Percentiles rank a stretch among this genome's conserved stretches.
phyloP scores from a whole-genome alignment of 441 rosid genomes.

The Aleurites moluccanus region DNA sequence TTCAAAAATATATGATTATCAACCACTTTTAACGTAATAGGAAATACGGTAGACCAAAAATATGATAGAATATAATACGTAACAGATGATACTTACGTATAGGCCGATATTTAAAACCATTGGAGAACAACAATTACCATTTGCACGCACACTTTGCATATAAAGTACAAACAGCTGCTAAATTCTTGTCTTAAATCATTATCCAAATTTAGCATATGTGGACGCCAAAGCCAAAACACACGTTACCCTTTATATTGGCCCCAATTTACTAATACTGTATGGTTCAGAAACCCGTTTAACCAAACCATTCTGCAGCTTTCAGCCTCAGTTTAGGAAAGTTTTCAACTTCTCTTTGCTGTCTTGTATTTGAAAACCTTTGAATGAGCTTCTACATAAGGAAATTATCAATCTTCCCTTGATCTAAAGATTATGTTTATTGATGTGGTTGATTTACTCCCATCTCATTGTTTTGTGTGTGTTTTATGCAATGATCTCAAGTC shows the following conservation, averaged over 20 bases:
- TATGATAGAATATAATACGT: no score
- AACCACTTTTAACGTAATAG: no score
- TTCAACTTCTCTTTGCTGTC: background rate
- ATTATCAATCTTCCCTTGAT: background rate
- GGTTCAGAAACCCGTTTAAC: background rate
- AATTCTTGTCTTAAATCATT: background rate
- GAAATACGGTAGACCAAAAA: no score
- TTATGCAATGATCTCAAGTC: background rate
- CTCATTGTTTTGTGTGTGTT: background rate
- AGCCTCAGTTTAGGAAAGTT: background rate
- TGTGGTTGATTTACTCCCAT: background rate
- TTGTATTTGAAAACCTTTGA: background rate
- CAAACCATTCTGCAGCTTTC: background rate
- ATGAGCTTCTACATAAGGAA: background rate
- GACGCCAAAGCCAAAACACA: background rate
- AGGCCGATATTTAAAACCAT: no score
- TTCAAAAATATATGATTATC: no score
- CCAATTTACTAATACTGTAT: background rate
- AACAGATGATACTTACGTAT: no score
- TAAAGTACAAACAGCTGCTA: background rate
- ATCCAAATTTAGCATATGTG: background rate
- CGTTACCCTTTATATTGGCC: background rate
- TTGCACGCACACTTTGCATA: background rate
- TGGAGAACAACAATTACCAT: background rate
- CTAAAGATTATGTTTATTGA: background rate